Conservation (phyloP, 164 flowering plant genomes). For the Vitis rotundifolia region DNA sequence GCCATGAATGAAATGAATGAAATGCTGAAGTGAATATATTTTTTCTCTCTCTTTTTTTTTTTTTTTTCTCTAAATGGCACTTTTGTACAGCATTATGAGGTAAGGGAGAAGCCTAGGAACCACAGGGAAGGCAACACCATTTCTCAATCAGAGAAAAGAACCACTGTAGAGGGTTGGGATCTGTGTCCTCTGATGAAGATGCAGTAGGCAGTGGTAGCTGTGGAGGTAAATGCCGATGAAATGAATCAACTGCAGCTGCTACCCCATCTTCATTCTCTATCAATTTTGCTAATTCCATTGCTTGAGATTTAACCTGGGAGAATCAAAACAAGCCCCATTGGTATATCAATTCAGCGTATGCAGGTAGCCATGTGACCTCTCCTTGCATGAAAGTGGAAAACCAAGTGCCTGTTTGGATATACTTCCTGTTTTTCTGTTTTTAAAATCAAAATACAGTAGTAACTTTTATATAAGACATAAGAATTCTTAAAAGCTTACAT, state of each 20-base stretch:
- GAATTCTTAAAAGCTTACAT: too few species aligned
- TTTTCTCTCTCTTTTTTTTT: too few species aligned
- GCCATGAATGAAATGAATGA: conserved; percentile 21
- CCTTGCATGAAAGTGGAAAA: too few species aligned
- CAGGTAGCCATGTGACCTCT: not conserved
- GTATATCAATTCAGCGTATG: not conserved
- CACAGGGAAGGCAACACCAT: conserved; percentile 62
- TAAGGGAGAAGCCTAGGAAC: conserved; percentile 20
- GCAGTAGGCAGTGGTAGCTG: conserved; percentile 56
- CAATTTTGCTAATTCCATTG: conserved; percentile 60
- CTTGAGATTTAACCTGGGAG: conserved; percentile 68
- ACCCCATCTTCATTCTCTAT: conserved; percentile 93
- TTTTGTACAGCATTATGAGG: not conserved
- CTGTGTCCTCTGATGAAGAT: conserved; percentile 37
- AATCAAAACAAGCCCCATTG: not conserved
- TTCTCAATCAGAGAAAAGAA: conserved; percentile 58
- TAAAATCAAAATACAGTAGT: too few species aligned
- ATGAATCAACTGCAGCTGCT: conserved; percentile 84
- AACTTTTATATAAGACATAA: too few species aligned
- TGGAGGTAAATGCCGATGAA: conserved; percentile 76
- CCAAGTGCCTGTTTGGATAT: too few species aligned
- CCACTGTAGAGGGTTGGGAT: conserved; percentile 61
- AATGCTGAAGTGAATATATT: not conserved
- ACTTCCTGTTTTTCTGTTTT: too few species aligned
- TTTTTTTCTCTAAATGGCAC: not conserved